Evolutionary conservation across 495 filamentous ascomycete species (phyloP).

Genomic region (Hypoxylon fuscum): DNA sequence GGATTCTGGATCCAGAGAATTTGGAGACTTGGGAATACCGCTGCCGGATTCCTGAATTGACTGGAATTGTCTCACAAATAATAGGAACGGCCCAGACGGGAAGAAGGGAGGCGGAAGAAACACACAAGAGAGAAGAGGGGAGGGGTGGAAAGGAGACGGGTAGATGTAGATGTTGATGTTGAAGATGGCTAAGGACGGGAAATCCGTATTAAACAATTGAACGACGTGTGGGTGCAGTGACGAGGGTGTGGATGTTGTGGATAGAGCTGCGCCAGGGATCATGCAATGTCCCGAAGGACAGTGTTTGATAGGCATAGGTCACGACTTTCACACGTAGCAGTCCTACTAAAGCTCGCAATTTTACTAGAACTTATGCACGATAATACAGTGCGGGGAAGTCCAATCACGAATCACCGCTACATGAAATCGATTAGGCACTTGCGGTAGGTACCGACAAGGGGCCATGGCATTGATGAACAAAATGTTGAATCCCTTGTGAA

Average conservation of each 20-base stretch:
- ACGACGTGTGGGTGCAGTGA: slow-evolving; percentile 6
- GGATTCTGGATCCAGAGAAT: slow-evolving; percentile 31
- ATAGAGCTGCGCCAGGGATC: slow-evolving; percentile 29
- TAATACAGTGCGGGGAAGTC: slow-evolving; percentile 1
- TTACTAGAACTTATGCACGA: not conserved
- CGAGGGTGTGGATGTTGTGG: slow-evolving; percentile 3
- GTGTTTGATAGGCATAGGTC: not conserved
- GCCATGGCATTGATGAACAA: too few relatives aligned
- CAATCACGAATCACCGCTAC: not conserved
- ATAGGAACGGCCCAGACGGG: slow-evolving; percentile 30
- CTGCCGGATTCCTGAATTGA: slow-evolving; percentile 34
- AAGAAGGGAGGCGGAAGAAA: slow-evolving; percentile 30
- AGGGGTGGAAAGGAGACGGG: slow-evolving; percentile 23
- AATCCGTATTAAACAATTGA: slow-evolving; percentile 38
- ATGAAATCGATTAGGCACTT: not conserved
- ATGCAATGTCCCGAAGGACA: slow-evolving; percentile 20
- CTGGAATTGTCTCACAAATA: slow-evolving; percentile 38
- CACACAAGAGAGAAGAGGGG: slow-evolving; percentile 21
- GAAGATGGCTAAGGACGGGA: slow-evolving; percentile 32
- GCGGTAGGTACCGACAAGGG: too few relatives aligned
- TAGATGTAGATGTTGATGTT: slow-evolving; percentile 36
- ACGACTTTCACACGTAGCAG: not conserved
- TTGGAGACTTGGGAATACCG: slow-evolving; percentile 28
- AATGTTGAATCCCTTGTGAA: too few relatives aligned
- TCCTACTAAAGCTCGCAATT: not conserved